Evolutionary conservation across 1,284 basidiomycete species (phyloP).

Genomic region (Trametes polyzona): DNA sequence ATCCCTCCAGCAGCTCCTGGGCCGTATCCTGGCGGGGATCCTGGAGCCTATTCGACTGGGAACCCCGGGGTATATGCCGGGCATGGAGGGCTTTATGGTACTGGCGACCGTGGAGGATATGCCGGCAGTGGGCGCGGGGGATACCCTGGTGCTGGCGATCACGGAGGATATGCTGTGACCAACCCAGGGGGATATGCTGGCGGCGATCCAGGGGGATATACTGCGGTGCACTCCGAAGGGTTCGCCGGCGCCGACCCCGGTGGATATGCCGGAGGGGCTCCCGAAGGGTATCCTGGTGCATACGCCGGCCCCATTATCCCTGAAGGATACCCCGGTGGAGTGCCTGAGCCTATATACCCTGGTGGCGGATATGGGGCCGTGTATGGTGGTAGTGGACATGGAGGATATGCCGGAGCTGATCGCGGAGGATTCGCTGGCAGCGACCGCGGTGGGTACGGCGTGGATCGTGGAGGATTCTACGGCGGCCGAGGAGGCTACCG

Average conservation of each 20-base stretch:
- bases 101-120: constrained; percentile 5
- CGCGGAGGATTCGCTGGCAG: constrained; percentile 21
- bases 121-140: background rate
- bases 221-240: too few relatives aligned
- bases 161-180: background rate
- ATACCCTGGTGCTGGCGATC: background rate
- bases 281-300: too few relatives aligned
- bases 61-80: background rate
- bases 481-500: constrained; percentile 40
- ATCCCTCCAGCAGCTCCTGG: too few relatives aligned
- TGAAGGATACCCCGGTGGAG: constrained; percentile 5
- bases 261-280: constrained; percentile 26
- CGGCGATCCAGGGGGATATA: too few relatives aligned
- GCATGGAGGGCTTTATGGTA: background rate
- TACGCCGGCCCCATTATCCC: too few relatives aligned
- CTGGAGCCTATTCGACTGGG: too few relatives aligned
- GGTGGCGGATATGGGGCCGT: too few relatives aligned
- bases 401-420: constrained; percentile 10
- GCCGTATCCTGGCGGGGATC: background rate
- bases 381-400: constrained; percentile 10
- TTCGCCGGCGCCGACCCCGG: constrained; percentile 23
- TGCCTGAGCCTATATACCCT: too few relatives aligned
- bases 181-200: background rate
- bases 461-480: constrained; percentile 37
- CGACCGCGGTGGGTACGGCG: constrained; percentile 26